Percentiles rank a stretch among this genome's conserved stretches.
phyloP scores from a whole-genome alignment of 2,329 filamentous ascomycete species.

The Cadophora sp. region DNA sequence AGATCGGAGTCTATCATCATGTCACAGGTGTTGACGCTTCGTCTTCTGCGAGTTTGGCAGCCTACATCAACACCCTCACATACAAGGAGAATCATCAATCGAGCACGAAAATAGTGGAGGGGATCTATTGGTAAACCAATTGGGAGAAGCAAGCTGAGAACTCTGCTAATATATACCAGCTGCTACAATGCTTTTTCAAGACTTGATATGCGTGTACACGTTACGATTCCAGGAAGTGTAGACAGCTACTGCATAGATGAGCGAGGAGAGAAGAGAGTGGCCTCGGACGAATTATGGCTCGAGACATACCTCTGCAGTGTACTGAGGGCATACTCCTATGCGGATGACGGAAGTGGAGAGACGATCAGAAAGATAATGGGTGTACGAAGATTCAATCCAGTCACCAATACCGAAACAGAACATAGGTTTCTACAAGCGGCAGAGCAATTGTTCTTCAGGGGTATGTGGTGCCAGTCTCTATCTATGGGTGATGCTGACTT shows the following conservation, averaged over 20 bases:
- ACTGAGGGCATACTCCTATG: slow-evolving; percentile 92
- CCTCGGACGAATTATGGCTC: slow-evolving; percentile 93
- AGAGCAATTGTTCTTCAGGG: slow-evolving; percentile 93
- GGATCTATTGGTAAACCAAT: slow-evolving; percentile 81
- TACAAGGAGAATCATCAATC: slow-evolving; percentile 85
- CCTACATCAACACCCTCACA: slow-evolving; percentile 97
- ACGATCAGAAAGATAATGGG: slow-evolving; percentile 96
- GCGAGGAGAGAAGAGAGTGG: slow-evolving; percentile 90
- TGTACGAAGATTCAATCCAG: slow-evolving; percentile 95
- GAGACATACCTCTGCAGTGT: slow-evolving; percentile 98
- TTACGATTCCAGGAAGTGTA: slow-evolving; percentile 94
- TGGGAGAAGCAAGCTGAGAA: not conserved
- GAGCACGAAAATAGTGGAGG: slow-evolving; percentile 84
- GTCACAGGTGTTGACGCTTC: slow-evolving; percentile 97
- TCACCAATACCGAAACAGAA: slow-evolving; percentile 97
- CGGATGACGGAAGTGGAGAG: slow-evolving; percentile 92
- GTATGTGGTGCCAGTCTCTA: slow-evolving; percentile 51
- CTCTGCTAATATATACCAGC: slow-evolving; percentile 50
- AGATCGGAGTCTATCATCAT: slow-evolving; percentile 97
- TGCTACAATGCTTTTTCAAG: slow-evolving; percentile 99
- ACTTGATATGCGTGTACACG: slow-evolving; percentile 97
- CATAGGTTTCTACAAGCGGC: slow-evolving; percentile 95
- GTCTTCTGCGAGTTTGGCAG: slow-evolving; percentile 93
- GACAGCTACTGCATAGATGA: slow-evolving; percentile 99
- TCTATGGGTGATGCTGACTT: slow-evolving; percentile 28